Percentiles rank a stretch among this genome's conserved stretches.
Evolutionary conservation across 2,329 filamentous ascomycete genomes (phyloP).

Genomic region (Emmonsia crescens): DNA sequence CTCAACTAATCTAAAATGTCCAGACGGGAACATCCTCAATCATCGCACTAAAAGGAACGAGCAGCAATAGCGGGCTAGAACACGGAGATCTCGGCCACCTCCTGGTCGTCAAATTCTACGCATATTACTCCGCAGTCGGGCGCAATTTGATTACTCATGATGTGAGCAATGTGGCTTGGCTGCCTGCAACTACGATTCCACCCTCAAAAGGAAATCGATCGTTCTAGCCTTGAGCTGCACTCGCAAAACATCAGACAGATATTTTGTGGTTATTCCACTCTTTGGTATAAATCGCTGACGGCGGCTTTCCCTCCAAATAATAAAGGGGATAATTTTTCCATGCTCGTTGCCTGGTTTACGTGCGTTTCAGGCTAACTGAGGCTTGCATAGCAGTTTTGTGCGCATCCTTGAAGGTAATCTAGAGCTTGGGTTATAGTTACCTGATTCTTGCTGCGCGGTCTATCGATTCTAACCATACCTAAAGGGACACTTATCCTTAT

Average conservation of each 20-base stretch:
- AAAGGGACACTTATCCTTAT: too few species aligned
- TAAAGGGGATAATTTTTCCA: background rate
- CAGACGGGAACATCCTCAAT: background rate
- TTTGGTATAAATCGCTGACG: background rate
- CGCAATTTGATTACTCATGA: background rate
- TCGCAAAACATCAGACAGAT: background rate
- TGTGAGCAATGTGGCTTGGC: background rate
- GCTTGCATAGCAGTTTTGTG: background rate
- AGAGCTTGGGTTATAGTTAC: too few species aligned
- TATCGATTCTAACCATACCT: too few species aligned
- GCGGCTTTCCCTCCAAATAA: background rate
- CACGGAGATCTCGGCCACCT: background rate
- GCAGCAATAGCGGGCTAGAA: background rate
- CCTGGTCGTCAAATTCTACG: background rate
- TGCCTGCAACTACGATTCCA: background rate
- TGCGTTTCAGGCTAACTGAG: background rate
- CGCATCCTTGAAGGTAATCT: background rate
- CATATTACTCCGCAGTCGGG: background rate
- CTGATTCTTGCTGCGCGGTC: too few species aligned
- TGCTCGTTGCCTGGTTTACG: background rate
- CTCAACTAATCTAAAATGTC: background rate
- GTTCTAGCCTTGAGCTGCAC: background rate
- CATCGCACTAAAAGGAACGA: background rate
- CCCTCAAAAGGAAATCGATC: background rate
- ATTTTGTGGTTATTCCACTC: background rate